Evolutionary conservation across 2,329 filamentous ascomycete genomes (phyloP).

Genomic region (Paecilomyces fulvus): DNA sequence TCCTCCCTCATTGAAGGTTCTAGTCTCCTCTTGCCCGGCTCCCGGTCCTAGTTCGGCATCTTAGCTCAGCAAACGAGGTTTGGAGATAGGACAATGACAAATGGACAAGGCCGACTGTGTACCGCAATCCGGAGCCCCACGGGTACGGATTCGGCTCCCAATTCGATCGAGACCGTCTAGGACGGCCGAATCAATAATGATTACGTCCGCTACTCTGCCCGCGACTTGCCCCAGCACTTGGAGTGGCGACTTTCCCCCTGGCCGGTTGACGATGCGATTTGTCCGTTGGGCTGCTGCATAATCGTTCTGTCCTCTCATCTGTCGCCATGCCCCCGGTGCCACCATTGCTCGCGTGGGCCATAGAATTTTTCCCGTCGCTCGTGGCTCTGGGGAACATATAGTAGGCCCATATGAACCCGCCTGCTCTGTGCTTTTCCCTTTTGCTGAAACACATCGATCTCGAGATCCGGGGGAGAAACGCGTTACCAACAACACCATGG

Average conservation of each 20-base stretch:
- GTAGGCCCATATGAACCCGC: background rate
- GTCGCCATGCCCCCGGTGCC: background rate
- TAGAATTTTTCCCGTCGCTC: background rate
- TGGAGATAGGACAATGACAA: background rate
- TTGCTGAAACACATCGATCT: background rate
- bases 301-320: background rate
- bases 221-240: background rate
- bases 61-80: background rate
- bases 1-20: background rate
- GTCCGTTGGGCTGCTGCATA: background rate
- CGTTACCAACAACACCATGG: background rate
- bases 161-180: background rate
- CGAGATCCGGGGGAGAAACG: background rate
- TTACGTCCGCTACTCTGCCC: background rate
- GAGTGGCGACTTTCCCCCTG: background rate
- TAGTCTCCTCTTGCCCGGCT: background rate
- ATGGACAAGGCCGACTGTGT: background rate
- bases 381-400: background rate
- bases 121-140: constrained; percentile 1
- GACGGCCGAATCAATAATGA: background rate
- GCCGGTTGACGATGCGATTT: background rate
- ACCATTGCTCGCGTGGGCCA: background rate
- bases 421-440: background rate
- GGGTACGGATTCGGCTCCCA: background rate
- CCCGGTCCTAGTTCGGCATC: background rate